phyloP scores from a whole-genome alignment of 2,329 filamentous ascomycete species.

The Plenodomus lindquistii region DNA sequence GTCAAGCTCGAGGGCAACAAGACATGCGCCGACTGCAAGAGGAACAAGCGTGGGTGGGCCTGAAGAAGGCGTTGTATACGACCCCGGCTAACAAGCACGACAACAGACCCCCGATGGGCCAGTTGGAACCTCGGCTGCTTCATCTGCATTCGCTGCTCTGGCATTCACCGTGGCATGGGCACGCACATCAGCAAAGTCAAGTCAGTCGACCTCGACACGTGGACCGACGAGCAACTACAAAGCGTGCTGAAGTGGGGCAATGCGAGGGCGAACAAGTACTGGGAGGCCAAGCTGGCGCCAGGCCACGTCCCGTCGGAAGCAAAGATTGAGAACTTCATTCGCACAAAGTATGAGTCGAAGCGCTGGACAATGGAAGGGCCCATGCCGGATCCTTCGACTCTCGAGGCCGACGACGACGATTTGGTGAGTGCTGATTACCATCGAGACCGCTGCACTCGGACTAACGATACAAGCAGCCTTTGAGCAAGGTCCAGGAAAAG shows the following conservation, averaged over 20 bases:
- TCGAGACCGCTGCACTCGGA: neutral
- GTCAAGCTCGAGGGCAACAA: slow-evolving; percentile 96
- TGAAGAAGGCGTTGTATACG: slow-evolving; percentile 8
- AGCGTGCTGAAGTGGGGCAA: slow-evolving; percentile 97
- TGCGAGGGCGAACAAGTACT: slow-evolving; percentile 93
- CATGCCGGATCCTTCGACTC: slow-evolving; percentile 86
- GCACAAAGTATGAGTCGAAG: slow-evolving; percentile 98
- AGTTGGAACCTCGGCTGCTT: slow-evolving; percentile 99
- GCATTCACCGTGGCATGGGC: slow-evolving; percentile 98
- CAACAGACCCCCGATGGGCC: slow-evolving; percentile 93
- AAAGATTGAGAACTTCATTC: slow-evolving; percentile 99
- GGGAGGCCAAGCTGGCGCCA: slow-evolving; percentile 90
- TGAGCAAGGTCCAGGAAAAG: slow-evolving; percentile 70
- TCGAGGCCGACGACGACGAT: slow-evolving; percentile 85
- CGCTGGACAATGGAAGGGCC: slow-evolving; percentile 99
- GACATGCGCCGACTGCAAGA: slow-evolving; percentile 96
- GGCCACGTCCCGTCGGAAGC: slow-evolving; percentile 93
- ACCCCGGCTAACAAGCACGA: slow-evolving; percentile 26
- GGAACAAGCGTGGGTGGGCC: slow-evolving; percentile 80
- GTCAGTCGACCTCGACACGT: slow-evolving; percentile 95
- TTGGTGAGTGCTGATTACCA: slow-evolving; percentile 59
- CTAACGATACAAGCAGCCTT: slow-evolving; percentile 51
- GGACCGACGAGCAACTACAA: slow-evolving; percentile 97
- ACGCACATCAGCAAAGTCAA: slow-evolving; percentile 98
- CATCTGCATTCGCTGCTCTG: slow-evolving; percentile 96